These are phyloP conservation scores for Bryoglossum gracile DNA, from an alignment of 495 filamentous ascomycete species.

Conservation along the genomic window DNA sequence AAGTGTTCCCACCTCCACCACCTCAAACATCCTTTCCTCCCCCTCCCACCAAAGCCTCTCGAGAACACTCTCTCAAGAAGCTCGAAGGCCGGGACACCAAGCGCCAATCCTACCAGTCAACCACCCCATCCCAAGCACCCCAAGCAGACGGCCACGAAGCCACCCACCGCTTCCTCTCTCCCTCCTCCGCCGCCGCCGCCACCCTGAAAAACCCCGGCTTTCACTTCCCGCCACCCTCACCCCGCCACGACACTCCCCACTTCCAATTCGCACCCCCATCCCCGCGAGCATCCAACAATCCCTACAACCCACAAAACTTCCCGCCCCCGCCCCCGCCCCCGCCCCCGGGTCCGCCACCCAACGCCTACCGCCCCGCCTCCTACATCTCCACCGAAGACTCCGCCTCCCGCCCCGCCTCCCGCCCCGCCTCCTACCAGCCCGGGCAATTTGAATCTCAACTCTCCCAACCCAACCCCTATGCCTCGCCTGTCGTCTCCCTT, in stretches of 20 bases:
- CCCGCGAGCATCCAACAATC: background rate
- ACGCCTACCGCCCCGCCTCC: conserved; percentile 9
- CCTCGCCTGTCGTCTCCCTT: background rate
- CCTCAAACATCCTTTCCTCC: conserved; percentile 28
- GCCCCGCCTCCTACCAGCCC: conserved; percentile 31
- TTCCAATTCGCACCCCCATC: conserved; percentile 43
- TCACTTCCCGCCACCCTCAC: conserved; percentile 45
- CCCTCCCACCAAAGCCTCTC: conserved; percentile 34
- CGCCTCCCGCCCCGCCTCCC: conserved; percentile 3
- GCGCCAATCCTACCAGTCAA: conserved; percentile 18
- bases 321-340: conserved; percentile 20
- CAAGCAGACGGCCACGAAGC: conserved; percentile 18
- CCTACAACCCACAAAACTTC: conserved; percentile 20
- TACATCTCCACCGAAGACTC: conserved; percentile 9
- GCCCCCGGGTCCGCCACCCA: conserved; percentile 11
- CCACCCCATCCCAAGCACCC: background rate
- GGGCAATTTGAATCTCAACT: conserved; percentile 35
- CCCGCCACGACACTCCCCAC: conserved; percentile 34
- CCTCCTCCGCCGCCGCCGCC: background rate
- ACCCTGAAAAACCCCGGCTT: conserved; percentile 36
- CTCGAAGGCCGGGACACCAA: conserved; percentile 19
- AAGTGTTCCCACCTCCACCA: conserved; percentile 35
- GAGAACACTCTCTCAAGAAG: conserved; percentile 13
- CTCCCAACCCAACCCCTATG: background rate
- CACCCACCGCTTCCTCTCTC: conserved; percentile 17